Base-by-base conservation (phyloP, 106 monocot species). In the Dioscorea dumetorum region DNA sequence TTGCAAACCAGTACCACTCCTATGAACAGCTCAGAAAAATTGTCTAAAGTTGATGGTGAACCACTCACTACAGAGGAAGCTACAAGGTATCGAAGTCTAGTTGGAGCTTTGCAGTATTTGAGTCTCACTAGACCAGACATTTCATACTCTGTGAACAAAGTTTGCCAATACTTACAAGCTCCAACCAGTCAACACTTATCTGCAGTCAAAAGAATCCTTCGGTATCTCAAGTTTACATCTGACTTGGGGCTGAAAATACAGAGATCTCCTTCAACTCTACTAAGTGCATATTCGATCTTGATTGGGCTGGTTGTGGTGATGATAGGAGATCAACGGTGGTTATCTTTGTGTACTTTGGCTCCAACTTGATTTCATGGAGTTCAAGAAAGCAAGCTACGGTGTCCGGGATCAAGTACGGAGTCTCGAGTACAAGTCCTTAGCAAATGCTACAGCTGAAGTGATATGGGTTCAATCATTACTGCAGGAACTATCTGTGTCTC, bases 301-400 rank as follows among this genome's bases (percentile, higher is more conserved):
- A 77, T 63, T 81, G 81, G 72, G 81, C 72, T 0, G 77, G 72
- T 12, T 67, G 69, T 56, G 7, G 34, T 34, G 34, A 34, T 34
- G 34, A 34, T 7, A 34, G 7, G 7, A 34, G 34, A 34, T 34
- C 34, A 34, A 34, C 34, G 34, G 34, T 34, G 34, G 34, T 7
- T 34, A 34, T 34, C 7, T 7, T 4, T 34, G n/a, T 34, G 7
- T 34, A 34, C 7, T 34, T 34, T 34, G 34, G 34, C 3, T 34
- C 34, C 3, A 34, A 34, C 7, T 7, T 34, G 4, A 34, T 34
- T 34, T 34, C 34, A 34, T 34, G 34, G 34, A 34, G 34, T 34
- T 34, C 34, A 34, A 34, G 34, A 34, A 34, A 34, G 34, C 34
- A 34, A 34, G 34, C 34, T 34, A 34, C 34, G 3, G 34, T 34